Base-by-base conservation (phyloP, 2,329 filamentous ascomycete species). In the Exophiala oligosperma region DNA sequence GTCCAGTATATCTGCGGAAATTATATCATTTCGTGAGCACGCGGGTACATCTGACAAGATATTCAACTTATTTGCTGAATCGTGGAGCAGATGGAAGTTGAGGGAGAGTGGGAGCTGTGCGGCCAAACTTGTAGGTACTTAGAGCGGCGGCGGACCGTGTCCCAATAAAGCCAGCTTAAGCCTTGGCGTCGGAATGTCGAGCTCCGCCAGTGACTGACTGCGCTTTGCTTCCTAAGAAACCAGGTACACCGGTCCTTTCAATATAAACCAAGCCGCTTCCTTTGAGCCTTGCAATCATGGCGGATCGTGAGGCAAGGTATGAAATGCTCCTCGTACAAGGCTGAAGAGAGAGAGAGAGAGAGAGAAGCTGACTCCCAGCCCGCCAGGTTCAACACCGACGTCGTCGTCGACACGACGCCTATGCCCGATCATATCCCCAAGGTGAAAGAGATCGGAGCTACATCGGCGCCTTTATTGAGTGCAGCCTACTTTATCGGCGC, bases 401-500 rank as follows among this genome's bases (percentile, higher is more conserved):
- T 90, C 80, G 90, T 97, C 78, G 85, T 94, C 81, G 94, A 99
- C 83, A 94, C 91, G 72, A 96, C 94, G 68, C 93, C 94, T 71
- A 89, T 99, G 72, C 94, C 94, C 66, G 87, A 91, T 73, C 83
- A 88, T 71, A 92, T 99, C 76, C 94, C 94, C 71, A 87, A 91
- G 73, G 94, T 99, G 75, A 84, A 90, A 76, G 94, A 99, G 79
- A 85, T 99, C 67, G 94, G 94, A 71, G 85, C 91, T 72, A 96
- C 88, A 71, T 97, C 93, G 57, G 94, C 92, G 40, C 94, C 94
- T 55, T 84, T 99, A 46, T 81, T 96, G 60, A 96, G 91, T 65
- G 94, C 94, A 32, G 87, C 91, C 52, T 99, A 90, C 84, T 99
- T 97, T 77, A 99, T 99, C 73, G 94, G 94, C 64, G 92, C 92